Evolutionary conservation across 208 protist genomes (phyloP).

Genomic region (Herpetomonas muscarum): DNA sequence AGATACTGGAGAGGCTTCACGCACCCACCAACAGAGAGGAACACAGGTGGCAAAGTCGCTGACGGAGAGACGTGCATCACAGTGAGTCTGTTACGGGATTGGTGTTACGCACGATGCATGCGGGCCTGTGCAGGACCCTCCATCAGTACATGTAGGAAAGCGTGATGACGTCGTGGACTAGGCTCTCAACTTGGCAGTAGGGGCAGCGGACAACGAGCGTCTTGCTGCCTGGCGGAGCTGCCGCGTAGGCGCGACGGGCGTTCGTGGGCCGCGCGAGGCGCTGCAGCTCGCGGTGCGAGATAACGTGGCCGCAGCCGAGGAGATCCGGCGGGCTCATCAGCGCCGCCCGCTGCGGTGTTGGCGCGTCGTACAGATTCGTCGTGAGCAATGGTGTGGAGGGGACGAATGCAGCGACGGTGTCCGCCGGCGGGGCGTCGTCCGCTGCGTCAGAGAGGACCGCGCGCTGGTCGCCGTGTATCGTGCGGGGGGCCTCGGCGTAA

Average conservation of each 20-base stretch:
- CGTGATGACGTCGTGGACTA: conserved; percentile 29
- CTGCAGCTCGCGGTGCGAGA: conserved; percentile 55
- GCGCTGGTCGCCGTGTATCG: no score
- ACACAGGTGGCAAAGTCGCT: not conserved
- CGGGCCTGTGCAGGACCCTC: no score
- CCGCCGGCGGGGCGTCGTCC: not conserved
- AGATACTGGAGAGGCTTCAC: conserved; percentile 1
- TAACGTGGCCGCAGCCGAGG: conserved; percentile 71
- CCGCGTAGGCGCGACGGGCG: conserved; percentile 17
- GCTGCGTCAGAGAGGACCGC: not conserved
- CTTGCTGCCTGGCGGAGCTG: not conserved
- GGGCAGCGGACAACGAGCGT: conserved; percentile 45
- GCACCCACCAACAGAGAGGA: not conserved
- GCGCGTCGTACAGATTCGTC: conserved; percentile 25
- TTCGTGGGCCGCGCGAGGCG: conserved; percentile 19
- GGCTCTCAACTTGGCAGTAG: conserved; percentile 54
- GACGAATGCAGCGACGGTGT: not conserved
- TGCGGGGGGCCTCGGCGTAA: no score
- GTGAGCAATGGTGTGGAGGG: conserved; percentile 15
- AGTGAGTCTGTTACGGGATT: no score
- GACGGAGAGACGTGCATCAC: no score
- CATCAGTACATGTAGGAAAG: conserved; percentile 59
- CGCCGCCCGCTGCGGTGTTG: conserved; percentile 4
- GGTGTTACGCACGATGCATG: no score
- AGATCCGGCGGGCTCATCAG: conserved; percentile 59